Percentiles rank a stretch among this genome's conserved stretches.
phyloP scores from a whole-genome alignment of 768 basidiomycete genomes.

The Mycena sanguinolenta region DNA sequence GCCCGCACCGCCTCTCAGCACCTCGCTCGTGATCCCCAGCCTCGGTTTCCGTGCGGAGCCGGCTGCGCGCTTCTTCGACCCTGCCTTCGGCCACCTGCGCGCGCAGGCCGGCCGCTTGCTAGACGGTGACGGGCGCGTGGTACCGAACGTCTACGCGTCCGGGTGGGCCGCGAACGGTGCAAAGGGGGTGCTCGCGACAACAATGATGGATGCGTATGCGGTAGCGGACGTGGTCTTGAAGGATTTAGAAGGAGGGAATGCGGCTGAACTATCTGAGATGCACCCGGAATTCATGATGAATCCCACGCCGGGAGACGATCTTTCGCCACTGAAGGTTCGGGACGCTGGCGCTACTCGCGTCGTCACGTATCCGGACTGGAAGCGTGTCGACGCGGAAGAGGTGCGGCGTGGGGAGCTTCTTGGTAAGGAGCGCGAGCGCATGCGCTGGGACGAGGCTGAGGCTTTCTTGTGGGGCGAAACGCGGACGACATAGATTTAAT shows the following conservation, averaged over 20 bases:
- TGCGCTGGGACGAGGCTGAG: slow-evolving; percentile 74
- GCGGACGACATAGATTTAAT: not conserved
- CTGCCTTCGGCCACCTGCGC: slow-evolving; percentile 62
- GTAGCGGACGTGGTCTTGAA: slow-evolving; percentile 75
- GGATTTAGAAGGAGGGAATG: slow-evolving; percentile 21
- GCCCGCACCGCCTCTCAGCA: slow-evolving; percentile 62
- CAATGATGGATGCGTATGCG: slow-evolving; percentile 92
- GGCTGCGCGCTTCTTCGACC: slow-evolving; percentile 69
- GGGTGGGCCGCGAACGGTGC: slow-evolving; percentile 97
- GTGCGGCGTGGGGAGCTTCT: slow-evolving; percentile 62
- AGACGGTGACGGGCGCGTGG: slow-evolving; percentile 42
- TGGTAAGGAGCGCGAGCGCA: slow-evolving; percentile 84
- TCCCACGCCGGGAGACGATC: slow-evolving; percentile 55
- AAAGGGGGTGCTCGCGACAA: slow-evolving; percentile 89
- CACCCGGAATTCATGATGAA: slow-evolving; percentile 48
- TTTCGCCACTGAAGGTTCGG: slow-evolving; percentile 62
- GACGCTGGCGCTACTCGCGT: slow-evolving; percentile 55
- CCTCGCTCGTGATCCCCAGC: slow-evolving; percentile 88
- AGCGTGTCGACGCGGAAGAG: slow-evolving; percentile 80
- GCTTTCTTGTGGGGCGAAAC: slow-evolving; percentile 36
- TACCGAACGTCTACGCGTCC: slow-evolving; percentile 85
- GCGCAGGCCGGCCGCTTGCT: slow-evolving; percentile 23
- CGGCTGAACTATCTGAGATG: slow-evolving; percentile 27
- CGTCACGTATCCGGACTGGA: slow-evolving; percentile 82
- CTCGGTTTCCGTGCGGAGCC: slow-evolving; percentile 88